phyloP scores from a whole-genome alignment of 805 yeast species.

The Danielia reshetovae region DNA sequence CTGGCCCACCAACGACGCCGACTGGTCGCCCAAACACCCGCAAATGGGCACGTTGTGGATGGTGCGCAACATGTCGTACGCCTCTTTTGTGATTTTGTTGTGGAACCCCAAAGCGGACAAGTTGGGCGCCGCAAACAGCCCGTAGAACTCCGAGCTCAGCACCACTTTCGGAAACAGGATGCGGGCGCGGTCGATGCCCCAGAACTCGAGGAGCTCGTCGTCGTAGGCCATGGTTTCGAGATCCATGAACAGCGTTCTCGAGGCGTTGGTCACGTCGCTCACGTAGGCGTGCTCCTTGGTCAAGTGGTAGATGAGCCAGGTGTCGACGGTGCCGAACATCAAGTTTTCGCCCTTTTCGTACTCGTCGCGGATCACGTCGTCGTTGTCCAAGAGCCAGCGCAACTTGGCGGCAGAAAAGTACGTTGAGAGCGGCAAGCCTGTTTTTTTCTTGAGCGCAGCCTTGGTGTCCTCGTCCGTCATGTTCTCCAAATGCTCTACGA shows the following conservation, averaged over 20 bases:
- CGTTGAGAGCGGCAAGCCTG: conserved; percentile 87
- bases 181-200: conserved; percentile 70
- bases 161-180: conserved; percentile 71
- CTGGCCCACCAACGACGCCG: conserved; percentile 91
- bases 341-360: conserved; percentile 72
- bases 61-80: conserved; percentile 44
- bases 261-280: conserved; percentile 88
- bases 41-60: conserved; percentile 68
- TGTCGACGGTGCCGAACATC: conserved; percentile 91
- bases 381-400: conserved; percentile 84
- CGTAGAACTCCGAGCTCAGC: conserved; percentile 75
- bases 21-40: conserved; percentile 93
- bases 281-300: conserved; percentile 67
- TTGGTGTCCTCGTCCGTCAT: conserved; percentile 52
- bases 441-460: conserved; percentile 54
- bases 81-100: conserved; percentile 48
- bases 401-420: conserved; percentile 89
- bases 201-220: conserved; percentile 66
- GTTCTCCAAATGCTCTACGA: conserved; percentile 60
- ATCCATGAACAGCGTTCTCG: conserved; percentile 87
- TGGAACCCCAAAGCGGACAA: conserved; percentile 49
- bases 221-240: conserved; percentile 74
- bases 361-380: conserved; percentile 56
- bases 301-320: conserved; percentile 87
- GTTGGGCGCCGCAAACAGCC: conserved; percentile 63